phyloP scores from a whole-genome alignment of 2,329 filamentous ascomycete species.

The Fusarium siculi region DNA sequence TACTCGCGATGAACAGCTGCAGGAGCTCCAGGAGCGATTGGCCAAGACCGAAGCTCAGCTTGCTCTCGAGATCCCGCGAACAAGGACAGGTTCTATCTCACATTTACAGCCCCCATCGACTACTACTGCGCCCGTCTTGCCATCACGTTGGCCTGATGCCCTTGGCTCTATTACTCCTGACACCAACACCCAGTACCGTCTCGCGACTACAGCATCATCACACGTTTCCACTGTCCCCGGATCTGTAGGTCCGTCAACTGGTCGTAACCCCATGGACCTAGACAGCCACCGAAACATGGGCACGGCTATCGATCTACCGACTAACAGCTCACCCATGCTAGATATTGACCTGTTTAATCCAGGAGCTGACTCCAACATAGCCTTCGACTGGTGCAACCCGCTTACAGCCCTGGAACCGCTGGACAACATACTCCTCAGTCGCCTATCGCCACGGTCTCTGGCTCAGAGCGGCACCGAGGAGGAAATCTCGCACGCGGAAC shows the following conservation, averaged over 20 bases:
- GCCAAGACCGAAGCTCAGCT: background rate
- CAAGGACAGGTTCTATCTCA: background rate
- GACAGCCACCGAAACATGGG: background rate
- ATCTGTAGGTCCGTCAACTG: background rate
- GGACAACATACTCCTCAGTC: background rate
- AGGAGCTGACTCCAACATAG: background rate
- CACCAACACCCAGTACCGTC: background rate
- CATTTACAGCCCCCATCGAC: background rate
- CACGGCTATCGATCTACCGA: background rate
- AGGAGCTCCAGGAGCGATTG: background rate
- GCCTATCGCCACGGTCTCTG: background rate
- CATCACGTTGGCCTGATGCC: background rate
- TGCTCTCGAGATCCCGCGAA: background rate
- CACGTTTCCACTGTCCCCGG: background rate
- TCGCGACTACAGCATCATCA: background rate
- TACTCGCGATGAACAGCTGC: background rate
- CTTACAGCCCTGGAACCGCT: background rate
- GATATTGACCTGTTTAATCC: background rate
- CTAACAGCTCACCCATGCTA: background rate
- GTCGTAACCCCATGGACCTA: background rate
- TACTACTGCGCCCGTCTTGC: background rate
- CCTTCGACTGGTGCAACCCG: background rate
- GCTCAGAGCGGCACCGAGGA: background rate
- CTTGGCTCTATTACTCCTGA: background rate
- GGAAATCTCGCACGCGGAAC: background rate